A percentile compares a stretch with the other conserved stretches of the same genome.
Evolutionary conservation across 2,329 filamentous ascomycete species (phyloP).

Genomic region (Davidsoniella virescens): DNA sequence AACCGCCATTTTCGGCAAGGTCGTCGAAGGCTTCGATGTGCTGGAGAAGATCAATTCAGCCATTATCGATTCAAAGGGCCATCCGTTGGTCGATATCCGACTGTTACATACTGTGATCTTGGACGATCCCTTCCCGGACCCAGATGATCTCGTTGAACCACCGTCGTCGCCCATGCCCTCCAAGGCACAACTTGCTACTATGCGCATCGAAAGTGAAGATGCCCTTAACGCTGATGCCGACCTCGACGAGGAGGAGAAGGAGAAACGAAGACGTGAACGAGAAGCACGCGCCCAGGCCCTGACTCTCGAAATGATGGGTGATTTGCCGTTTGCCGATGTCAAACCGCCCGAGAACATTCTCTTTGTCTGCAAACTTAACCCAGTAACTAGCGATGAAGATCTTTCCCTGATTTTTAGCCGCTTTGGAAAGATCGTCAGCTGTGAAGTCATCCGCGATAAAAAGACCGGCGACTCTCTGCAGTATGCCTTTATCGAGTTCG

Average conservation of each 20-base stretch:
- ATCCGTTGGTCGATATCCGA: slow-evolving; percentile 84
- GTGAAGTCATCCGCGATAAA: slow-evolving; percentile 88
- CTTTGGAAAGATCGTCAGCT: slow-evolving; percentile 87
- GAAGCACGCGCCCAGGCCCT: slow-evolving; percentile 88
- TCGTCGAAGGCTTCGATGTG: slow-evolving; percentile 89
- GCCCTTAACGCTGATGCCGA: slow-evolving; percentile 56
- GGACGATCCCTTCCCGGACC: slow-evolving; percentile 84
- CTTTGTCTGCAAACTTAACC: slow-evolving; percentile 97
- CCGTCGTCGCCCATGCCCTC: slow-evolving; percentile 66
- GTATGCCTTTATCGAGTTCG: slow-evolving; percentile 95
- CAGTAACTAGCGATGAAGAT: slow-evolving; percentile 87
- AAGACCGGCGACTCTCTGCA: slow-evolving; percentile 90
- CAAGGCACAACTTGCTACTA: slow-evolving; percentile 73
- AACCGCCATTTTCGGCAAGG: slow-evolving; percentile 86
- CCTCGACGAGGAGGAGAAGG: slow-evolving; percentile 60
- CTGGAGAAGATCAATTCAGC: slow-evolving; percentile 85
- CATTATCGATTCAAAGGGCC: slow-evolving; percentile 71
- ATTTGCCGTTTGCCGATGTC: slow-evolving; percentile 92
- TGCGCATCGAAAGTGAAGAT: slow-evolving; percentile 82
- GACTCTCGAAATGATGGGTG: slow-evolving; percentile 94
- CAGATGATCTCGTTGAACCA: slow-evolving; percentile 44
- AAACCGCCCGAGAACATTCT: slow-evolving; percentile 93
- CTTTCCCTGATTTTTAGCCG: slow-evolving; percentile 91
- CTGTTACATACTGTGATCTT: slow-evolving; percentile 85
- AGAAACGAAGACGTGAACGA: slow-evolving; percentile 66